A percentile compares a stretch with the other conserved stretches of the same genome.
phyloP scores from a whole-genome alignment of 2,329 filamentous ascomycete genomes.

The Sporothrix pallida region DNA sequence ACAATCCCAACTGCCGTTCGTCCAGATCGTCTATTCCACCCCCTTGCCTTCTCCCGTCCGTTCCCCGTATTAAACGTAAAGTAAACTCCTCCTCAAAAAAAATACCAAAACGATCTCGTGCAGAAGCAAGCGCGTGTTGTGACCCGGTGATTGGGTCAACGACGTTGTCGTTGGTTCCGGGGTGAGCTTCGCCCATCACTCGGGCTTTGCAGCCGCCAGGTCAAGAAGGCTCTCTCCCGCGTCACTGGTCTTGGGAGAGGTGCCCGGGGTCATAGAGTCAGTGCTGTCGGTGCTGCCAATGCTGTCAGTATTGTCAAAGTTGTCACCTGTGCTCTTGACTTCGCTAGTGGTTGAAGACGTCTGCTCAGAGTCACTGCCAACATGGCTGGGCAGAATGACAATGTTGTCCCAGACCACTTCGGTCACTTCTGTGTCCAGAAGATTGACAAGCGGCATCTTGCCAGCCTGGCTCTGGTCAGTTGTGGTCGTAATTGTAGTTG shows the following conservation, averaged over 20 bases:
- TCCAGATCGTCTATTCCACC: neutral
- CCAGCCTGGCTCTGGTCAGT: neutral
- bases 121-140: neutral
- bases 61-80: neutral
- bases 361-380: neutral
- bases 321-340: neutral
- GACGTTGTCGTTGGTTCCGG: neutral
- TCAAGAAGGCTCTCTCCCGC: neutral
- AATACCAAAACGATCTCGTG: neutral
- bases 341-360: neutral
- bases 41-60: neutral
- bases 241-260: neutral
- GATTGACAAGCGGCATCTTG: neutral
- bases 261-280: neutral
- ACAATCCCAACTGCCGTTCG: neutral
- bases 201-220: neutral
- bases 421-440: conserved; percentile 25
- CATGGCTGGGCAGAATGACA: neutral
- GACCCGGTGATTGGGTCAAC: neutral
- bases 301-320: neutral
- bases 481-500: neutral
- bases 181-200: neutral
- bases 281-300: neutral
- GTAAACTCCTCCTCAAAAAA: neutral
- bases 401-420: conserved; percentile 32